phyloP scores from a whole-genome alignment of 345 rosid species.

The Lenwebbia sp. region DNA sequence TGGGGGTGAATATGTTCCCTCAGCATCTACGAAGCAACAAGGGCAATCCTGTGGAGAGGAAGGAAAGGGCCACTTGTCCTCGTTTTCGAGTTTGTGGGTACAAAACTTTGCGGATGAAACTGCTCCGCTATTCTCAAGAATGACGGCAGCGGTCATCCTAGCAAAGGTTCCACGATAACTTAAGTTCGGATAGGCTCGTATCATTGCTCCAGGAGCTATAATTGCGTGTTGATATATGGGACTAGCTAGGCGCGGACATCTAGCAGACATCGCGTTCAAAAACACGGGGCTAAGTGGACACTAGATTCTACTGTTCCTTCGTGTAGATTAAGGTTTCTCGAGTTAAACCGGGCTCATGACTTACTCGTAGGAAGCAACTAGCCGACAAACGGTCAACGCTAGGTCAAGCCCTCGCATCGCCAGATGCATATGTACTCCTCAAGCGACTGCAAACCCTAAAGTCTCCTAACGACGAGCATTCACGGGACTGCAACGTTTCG shows the following conservation, averaged over 20 bases:
- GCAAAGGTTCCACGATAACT: not conserved
- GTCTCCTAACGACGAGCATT: not conserved
- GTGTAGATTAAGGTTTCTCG: not conserved
- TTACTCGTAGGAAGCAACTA: not conserved
- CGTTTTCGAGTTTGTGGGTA: not conserved
- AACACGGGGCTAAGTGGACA: not conserved
- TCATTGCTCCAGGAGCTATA: not conserved
- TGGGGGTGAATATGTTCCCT: not conserved
- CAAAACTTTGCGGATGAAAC: not conserved
- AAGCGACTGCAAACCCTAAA: not conserved
- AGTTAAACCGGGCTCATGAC: not conserved
- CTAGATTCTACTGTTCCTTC: not conserved
- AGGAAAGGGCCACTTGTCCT: not conserved
- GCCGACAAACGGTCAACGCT: not conserved
- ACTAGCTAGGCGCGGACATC: not conserved
- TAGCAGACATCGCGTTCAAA: not conserved
- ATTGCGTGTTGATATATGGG: not conserved
- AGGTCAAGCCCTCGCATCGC: not conserved
- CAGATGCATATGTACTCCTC: not conserved
- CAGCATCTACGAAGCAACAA: not conserved
- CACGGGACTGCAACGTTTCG: not conserved
- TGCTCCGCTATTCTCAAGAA: not conserved
- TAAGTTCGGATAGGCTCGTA: not conserved
- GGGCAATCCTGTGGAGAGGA: not conserved
- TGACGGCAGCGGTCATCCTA: not conserved